phyloP scores from a whole-genome alignment of 352 stramenopile genomes.

The Chrysophaeum taylorii region DNA sequence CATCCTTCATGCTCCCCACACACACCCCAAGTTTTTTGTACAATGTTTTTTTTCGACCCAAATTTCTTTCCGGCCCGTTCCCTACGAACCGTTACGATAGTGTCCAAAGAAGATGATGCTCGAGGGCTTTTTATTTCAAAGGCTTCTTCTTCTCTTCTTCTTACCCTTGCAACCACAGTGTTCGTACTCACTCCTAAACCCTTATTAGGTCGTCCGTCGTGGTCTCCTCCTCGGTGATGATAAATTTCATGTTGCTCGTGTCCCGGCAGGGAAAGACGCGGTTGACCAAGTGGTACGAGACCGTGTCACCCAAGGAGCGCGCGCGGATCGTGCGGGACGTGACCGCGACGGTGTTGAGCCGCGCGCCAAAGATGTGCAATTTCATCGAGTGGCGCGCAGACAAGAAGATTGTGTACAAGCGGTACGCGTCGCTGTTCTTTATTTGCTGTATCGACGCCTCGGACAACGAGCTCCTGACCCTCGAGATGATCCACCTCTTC shows the following conservation, averaged over 20 bases:
- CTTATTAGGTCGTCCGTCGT: constrained; percentile 75
- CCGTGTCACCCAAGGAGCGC: constrained; percentile 42
- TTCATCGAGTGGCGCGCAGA: constrained; percentile 83
- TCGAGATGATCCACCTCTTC: constrained; percentile 96
- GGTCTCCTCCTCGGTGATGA: constrained; percentile 91
- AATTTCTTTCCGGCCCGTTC: too few species aligned
- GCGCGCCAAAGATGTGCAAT: constrained; percentile 72
- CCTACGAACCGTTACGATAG: too few species aligned
- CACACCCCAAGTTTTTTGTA: too few species aligned
- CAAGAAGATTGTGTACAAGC: constrained; percentile 97
- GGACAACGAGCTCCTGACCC: constrained; percentile 92
- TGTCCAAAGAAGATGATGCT: too few species aligned
- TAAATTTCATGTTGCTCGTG: constrained; percentile 95
- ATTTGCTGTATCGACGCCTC: constrained; percentile 85
- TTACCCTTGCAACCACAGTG: too few species aligned
- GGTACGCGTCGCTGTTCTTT: constrained; percentile 97
- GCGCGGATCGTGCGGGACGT: constrained; percentile 60
- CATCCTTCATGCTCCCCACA: too few species aligned
- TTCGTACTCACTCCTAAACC: too few species aligned
- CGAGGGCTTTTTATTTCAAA: too few species aligned
- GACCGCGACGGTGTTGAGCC: constrained; percentile 50
- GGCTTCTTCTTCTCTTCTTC: too few species aligned
- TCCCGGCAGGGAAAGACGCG: constrained; percentile 97
- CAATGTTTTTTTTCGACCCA: too few species aligned
- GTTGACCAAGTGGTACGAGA: constrained; percentile 93